Evolutionary conservation across 192 early-diverging fungal genomes (phyloP).

Genomic region (Backusella macrospora): DNA sequence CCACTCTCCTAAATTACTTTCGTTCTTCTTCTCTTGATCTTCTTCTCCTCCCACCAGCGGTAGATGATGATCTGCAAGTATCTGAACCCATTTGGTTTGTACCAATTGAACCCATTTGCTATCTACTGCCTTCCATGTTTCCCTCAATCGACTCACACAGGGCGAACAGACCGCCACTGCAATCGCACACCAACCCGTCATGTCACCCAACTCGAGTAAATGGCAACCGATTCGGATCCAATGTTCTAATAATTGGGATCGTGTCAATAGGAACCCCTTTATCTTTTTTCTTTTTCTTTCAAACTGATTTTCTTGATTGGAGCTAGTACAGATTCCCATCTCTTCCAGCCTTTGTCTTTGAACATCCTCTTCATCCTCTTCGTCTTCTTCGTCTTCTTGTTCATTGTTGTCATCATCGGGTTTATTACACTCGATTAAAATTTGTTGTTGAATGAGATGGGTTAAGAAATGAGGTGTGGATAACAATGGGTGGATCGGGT

Average conservation of each 20-base stretch:
- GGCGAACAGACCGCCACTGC: conserved; percentile 68
- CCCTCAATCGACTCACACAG: conserved; percentile 65
- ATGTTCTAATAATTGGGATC: conserved; percentile 63
- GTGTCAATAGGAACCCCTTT: conserved; percentile 17
- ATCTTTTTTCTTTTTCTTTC: no score
- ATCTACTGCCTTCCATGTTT: conserved; percentile 69
- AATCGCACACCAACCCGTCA: conserved; percentile 65
- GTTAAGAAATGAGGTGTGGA: conserved; percentile 77
- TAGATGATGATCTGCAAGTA: conserved; percentile 57
- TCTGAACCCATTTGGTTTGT: conserved; percentile 58
- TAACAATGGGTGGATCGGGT: conserved; percentile 37
- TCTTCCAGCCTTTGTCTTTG: no score
- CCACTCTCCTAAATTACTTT: background rate
- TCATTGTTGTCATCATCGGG: background rate
- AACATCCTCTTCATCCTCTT: no score
- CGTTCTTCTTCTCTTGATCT: conserved; percentile 13
- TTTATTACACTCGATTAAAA: conserved; percentile 57
- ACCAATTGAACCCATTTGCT: conserved; percentile 50
- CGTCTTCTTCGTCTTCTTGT: no score
- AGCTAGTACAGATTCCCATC: no score
- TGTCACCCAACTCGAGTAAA: conserved; percentile 58
- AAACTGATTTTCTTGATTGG: no score
- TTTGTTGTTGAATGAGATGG: conserved; percentile 64
- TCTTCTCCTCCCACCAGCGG: background rate
- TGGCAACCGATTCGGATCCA: conserved; percentile 69